Base-by-base conservation (phyloP, 1,139 yeast genomes). In the Yamadazyma aaseri region DNA sequence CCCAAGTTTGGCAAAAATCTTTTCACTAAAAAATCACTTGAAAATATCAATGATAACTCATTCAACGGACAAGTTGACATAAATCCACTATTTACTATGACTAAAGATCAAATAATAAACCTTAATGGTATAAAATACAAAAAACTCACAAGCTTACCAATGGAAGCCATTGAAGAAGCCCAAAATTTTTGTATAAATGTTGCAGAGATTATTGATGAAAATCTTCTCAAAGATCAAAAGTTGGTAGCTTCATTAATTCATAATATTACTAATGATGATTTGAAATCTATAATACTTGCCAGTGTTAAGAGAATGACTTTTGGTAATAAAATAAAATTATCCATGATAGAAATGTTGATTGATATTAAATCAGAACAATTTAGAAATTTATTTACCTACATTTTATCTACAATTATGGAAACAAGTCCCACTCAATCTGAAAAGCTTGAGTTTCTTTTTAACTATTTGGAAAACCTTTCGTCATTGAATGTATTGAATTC, bases 31-130 rank as follows among this genome's bases (percentile, higher is more conserved):
- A 40, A 34, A 18, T 22, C 31, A n/a, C 28, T 32, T 20, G 38
- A 31, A 21, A 18, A 18, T 8, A 20, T 31, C 5, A 29, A 24
- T 7, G 29, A 30, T 26, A 39, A 38, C 7, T 30, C 33, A 6
- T 22, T 35, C 27, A 27, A 23, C n/a, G 20, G 31, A 26, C 53
- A 20, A 50, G 58, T 2, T 26, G 35, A 24, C 54, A 63, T 66
- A 5, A 65, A 65, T 33, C 73, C 74, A 3, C 47, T 68, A 20
- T 56, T 51, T 31, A 36, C 47, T 9, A 55, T 65, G 61, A 29
- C 50, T 8, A 55, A 57, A 33, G 49, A 47, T 0, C 58, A 62
- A 25, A 42, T 68, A 1, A 18, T 52, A 9, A 32, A 31, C 1
- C 50, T 68, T n/a, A 41, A 44, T 8, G 35, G 36, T 6, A 31